phyloP scores from a whole-genome alignment of 2,329 filamentous ascomycete genomes.

The Blumeriella jaapii region DNA sequence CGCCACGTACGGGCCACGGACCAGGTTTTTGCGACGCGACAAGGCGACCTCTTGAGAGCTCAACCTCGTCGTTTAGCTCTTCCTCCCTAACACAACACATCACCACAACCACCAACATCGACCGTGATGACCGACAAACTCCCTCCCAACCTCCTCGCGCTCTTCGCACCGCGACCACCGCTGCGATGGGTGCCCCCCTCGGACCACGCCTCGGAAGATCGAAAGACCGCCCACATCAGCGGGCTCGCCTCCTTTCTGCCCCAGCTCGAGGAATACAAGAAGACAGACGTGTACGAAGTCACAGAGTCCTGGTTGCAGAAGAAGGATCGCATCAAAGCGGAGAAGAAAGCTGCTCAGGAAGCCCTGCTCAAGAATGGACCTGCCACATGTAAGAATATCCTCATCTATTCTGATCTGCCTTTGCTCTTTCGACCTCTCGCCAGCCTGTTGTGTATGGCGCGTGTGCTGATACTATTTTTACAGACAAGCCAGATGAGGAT shows the following conservation, averaged over 20 bases:
- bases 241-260: constrained; percentile 68
- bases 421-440: constrained; percentile 17
- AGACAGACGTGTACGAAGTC: constrained; percentile 63
- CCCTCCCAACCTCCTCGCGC: constrained; percentile 79
- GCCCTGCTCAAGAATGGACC: constrained; percentile 29
- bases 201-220: constrained; percentile 74
- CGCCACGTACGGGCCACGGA: neutral
- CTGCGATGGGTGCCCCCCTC: constrained; percentile 77
- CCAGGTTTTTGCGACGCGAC: neutral
- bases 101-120: constrained; percentile 1
- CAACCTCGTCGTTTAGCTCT: too few relatives aligned
- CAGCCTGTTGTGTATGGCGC: constrained; percentile 7
- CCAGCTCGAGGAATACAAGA: constrained; percentile 64
- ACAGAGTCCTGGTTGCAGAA: constrained; percentile 90
- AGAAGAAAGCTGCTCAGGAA: constrained; percentile 62
- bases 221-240: constrained; percentile 59
- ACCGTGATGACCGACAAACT: constrained; percentile 90
- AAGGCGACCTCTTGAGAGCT: too few relatives aligned
- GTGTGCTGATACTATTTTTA: constrained; percentile 17
- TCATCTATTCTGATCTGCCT: constrained; percentile 21
- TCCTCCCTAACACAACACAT: neutral
- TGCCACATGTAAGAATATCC: constrained; percentile 23
- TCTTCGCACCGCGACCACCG: constrained; percentile 89
- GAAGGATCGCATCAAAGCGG: constrained; percentile 70
- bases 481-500: constrained; percentile 75